These are phyloP conservation scores for Lipomyces oligophaga DNA, from an alignment of 805 yeast species.

Conservation along the genomic window DNA sequence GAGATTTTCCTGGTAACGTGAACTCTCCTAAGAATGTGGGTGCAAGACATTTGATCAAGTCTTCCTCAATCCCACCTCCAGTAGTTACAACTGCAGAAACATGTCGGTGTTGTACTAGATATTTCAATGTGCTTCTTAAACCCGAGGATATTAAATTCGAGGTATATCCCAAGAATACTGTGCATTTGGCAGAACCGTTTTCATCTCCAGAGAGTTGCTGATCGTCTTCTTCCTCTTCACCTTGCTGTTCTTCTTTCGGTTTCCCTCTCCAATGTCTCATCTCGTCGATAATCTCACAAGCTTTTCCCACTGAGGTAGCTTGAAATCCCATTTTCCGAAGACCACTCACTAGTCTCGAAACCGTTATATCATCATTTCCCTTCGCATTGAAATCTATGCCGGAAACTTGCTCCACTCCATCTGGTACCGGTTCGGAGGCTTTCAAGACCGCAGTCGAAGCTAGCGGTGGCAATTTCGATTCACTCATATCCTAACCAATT, in stretches of 20 bases:
- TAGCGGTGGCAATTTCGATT: slow-evolving; percentile 33
- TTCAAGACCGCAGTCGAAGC: slow-evolving; percentile 91
- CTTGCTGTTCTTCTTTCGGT: slow-evolving; percentile 37
- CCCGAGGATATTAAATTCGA: slow-evolving; percentile 95
- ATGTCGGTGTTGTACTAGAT: slow-evolving; percentile 86
- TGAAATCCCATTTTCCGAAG: slow-evolving; percentile 98
- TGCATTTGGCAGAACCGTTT: slow-evolving; percentile 56
- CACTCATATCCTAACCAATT: not conserved
- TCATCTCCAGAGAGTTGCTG: slow-evolving; percentile 45
- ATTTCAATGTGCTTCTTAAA: slow-evolving; percentile 82
- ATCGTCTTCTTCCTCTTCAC: slow-evolving; percentile 59
- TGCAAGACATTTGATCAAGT: slow-evolving; percentile 90
- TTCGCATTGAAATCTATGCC: slow-evolving; percentile 89
- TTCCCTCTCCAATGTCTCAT: slow-evolving; percentile 94
- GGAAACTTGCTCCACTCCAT: slow-evolving; percentile 66
- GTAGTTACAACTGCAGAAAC: slow-evolving; percentile 94
- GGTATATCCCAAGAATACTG: slow-evolving; percentile 93
- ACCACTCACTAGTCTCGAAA: slow-evolving; percentile 68
- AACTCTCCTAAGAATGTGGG: slow-evolving; percentile 96
- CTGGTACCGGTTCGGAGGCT: slow-evolving; percentile 82
- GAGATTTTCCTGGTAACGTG: slow-evolving; percentile 67
- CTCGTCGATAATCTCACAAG: slow-evolving; percentile 86
- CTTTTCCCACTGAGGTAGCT: slow-evolving; percentile 78
- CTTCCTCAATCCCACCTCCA: slow-evolving; percentile 99
- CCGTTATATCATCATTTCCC: slow-evolving; percentile 70